Conservation (phyloP, 179 eudicot genomes). For the Heliamphora pulchella region DNA sequence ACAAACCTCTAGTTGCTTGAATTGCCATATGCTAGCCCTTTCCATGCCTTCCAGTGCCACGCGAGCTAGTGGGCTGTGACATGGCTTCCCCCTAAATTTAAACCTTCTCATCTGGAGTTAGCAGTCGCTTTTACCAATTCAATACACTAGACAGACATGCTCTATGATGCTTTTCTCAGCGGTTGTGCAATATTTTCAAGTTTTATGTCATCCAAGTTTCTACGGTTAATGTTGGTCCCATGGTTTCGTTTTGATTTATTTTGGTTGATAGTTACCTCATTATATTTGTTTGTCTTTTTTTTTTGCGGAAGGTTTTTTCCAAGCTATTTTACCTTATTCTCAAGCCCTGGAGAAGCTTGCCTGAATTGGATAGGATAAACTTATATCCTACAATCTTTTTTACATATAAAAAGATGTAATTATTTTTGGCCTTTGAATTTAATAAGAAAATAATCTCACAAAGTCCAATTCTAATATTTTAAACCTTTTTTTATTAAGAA, state of each 20-base stretch:
- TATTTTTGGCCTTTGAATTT: too few relatives aligned
- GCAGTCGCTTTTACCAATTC: not conserved
- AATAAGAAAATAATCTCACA: too few relatives aligned
- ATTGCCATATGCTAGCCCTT: too few relatives aligned
- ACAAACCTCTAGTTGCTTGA: too few relatives aligned
- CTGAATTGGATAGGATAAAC: too few relatives aligned
- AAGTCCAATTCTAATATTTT: too few relatives aligned
- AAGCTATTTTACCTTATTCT: conserved; percentile 96
- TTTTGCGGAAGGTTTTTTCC: conserved; percentile 49
- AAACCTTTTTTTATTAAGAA: too few relatives aligned
- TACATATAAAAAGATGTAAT: too few relatives aligned
- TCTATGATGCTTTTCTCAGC: not conserved
- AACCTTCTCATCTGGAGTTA: not conserved
- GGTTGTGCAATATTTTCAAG: not conserved
- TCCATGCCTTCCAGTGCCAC: too few relatives aligned
- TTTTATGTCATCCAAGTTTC: not conserved
- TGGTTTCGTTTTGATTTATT: not conserved
- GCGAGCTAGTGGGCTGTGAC: not conserved
- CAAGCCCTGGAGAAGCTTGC: conserved; percentile 97
- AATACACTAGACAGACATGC: not conserved
- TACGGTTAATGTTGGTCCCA: not conserved
- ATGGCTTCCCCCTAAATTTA: not conserved
- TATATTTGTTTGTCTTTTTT: not conserved
- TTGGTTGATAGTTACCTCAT: conserved; percentile 4
- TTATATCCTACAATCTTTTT: too few relatives aligned